Evolutionary conservation across 768 basidiomycete species (phyloP), one percentile per base, ranked within the genome.

Genomic region (Tylopilus sp.): DNA sequence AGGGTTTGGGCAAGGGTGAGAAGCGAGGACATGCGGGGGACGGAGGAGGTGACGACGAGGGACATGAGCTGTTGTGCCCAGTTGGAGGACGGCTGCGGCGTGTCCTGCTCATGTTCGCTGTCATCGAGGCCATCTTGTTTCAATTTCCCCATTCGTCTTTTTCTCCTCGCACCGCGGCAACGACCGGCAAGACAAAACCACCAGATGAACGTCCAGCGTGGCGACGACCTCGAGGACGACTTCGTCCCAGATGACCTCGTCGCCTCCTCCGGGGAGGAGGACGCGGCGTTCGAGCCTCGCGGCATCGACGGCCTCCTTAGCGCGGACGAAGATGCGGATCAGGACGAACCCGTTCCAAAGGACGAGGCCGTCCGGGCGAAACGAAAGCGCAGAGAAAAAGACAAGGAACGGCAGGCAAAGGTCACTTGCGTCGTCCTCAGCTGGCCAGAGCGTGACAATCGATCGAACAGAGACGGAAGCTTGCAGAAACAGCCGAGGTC

Each of bases 181-280:
- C 25, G n/a, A n/a, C n/a, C n/a, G n/a, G n/a, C n/a, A n/a, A n/a
- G n/a, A n/a, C n/a, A n/a, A n/a, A n/a, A n/a, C n/a, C n/a, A n/a
- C n/a, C n/a, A n/a, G 52, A 65, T 67, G 59, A 70, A 64, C 62
- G 62, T 53, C 41, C 69, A 73, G 70, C 76, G 75, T 55, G 85
- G 86, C 38, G 89, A 94, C 75, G 90, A 90, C 75, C 77, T 94
- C 19, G 89, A 88, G 44, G 92, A 93, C 67, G 87, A 92, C 58
- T 91, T 87, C 64, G 74, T 87, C 46, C 78, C 78, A 29, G 85
- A 93, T 56, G 85, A 86, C 40, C 73, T 81, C 14, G 79, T 88
- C 0, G 84, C 83, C 1, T 71, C 80, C 14, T 86, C 84, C 0
- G 85, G 76, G 12, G 85, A 82, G 42, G 87, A 87, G 56, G 67